Conservation (phyloP, 2,329 filamentous ascomycete genomes). For the Zalaria obscura region DNA sequence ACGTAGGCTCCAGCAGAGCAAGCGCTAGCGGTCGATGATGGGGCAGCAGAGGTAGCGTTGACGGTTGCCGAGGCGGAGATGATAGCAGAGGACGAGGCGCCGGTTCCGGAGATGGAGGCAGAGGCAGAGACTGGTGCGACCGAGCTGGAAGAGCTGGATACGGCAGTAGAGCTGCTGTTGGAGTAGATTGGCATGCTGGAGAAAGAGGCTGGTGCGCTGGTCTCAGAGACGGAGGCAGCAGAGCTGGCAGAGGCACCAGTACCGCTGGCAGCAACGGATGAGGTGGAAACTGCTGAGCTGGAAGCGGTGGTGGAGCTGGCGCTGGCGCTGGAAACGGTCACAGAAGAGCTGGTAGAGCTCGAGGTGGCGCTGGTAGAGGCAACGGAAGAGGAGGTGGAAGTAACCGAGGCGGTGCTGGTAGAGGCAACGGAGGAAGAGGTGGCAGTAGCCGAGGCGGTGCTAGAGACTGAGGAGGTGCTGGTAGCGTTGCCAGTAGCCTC, state of each 20-base stretch:
- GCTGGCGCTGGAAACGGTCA: background rate
- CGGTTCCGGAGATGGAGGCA: background rate
- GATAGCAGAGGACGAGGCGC: background rate
- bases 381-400: background rate
- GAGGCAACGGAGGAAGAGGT: background rate
- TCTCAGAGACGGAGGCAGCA: background rate
- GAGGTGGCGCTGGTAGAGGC: slow-evolving; percentile 1
- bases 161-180: background rate
- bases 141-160: background rate
- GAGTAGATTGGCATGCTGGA: background rate
- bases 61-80: background rate
- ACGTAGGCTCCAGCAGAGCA: background rate
- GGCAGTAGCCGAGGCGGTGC: slow-evolving; percentile 2
- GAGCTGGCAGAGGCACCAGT: background rate
- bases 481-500: slow-evolving; percentile 7
- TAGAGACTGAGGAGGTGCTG: slow-evolving; percentile 5
- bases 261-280: background rate
- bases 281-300: background rate
- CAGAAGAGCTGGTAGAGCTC: background rate
- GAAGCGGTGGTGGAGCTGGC: background rate
- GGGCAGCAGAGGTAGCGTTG: background rate
- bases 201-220: too few species aligned
- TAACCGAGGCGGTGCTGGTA: background rate
- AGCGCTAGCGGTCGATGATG: too few species aligned
- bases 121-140: background rate